Evolutionary conservation across 768 basidiomycete genomes (phyloP), one percentile per base, ranked within the genome.

Genomic region (Inosperma sp.): DNA sequence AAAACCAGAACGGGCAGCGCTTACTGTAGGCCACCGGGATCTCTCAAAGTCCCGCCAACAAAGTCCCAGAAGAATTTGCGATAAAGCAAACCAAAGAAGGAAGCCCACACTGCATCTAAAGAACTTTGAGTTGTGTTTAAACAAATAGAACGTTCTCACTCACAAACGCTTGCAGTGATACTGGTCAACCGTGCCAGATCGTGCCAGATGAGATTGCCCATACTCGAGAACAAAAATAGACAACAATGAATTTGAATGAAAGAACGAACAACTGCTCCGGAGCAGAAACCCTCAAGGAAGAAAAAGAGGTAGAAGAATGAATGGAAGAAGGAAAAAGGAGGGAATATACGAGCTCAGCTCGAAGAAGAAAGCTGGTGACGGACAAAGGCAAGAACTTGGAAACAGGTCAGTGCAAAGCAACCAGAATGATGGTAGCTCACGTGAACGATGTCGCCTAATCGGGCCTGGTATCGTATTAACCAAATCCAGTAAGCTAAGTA

Each of bases 51-150:
- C 40, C 88, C 92, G 52, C 82, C 84, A n/a, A 92, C 71, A 64
- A 95, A 91, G 72, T 95, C 93, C 88, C 89, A 95, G 72, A 95
- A 93, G 79, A 91, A 95, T 72, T 95, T 95, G 68, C 91, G 88
- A 71, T 82, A 93, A 59, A 86, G 72, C 12, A 93, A 65, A 14
- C 83, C 93, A 71, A 80, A 94, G 69, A 88, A 84, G 26, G 79
- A 73, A 12, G 87, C 84, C 90, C 88, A 91, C 9, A 91, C 71
- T 51, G 83, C 79, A 65, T 89, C 89, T 91, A 54, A 4, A 29
- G 43, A 31, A 30, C 7, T 46, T 47, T 55, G 48, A 60, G 56
- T 53, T 41, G 13, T 43, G 29, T 9, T 40, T 48, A 6, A 33
- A 8, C 21, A 23, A 19, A 36, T 9, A 29, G 25, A 27, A 27